These are phyloP conservation scores for Penicillium cinerascens DNA, from an alignment of 495 filamentous ascomycete genomes.

Conservation along the genomic window DNA sequence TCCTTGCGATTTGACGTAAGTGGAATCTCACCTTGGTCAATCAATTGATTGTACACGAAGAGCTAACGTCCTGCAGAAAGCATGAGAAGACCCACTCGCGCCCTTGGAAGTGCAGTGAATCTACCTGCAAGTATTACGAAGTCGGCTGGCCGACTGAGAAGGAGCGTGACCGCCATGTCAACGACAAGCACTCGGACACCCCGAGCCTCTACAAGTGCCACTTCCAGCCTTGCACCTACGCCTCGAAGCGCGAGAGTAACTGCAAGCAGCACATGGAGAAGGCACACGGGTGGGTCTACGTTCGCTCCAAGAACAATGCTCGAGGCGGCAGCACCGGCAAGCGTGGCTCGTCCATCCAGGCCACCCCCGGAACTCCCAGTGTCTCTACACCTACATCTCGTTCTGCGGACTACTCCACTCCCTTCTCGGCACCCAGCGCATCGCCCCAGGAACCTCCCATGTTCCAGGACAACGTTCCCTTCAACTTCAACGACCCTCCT, in stretches of 20 bases:
- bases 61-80: conserved; percentile 53
- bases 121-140: conserved; percentile 78
- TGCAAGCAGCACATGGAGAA: conserved; percentile 99
- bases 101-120: conserved; percentile 84
- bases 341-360: conserved; percentile 26
- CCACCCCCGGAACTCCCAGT: conserved; percentile 51
- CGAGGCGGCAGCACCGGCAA: conserved; percentile 50
- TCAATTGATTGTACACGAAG: background rate
- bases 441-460: conserved; percentile 20
- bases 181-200: conserved; percentile 85
- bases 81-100: conserved; percentile 96
- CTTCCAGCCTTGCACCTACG: conserved; percentile 84
- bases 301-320: conserved; percentile 86
- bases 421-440: conserved; percentile 23
- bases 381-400: conserved; percentile 51
- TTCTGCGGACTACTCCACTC: conserved; percentile 35
- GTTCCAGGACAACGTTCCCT: conserved; percentile 18
- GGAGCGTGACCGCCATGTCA: conserved; percentile 89
- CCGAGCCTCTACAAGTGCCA: conserved; percentile 76
- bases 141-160: conserved; percentile 97
- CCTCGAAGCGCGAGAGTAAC: conserved; percentile 94
- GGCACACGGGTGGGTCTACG: conserved; percentile 84
- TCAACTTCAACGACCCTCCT: conserved; percentile 36
- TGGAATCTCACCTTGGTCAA: background rate
- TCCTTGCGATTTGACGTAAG: conserved; percentile 66